Evolutionary conservation across 306 rosid genomes (phyloP).

Genomic region (Gillenia trifoliata): DNA sequence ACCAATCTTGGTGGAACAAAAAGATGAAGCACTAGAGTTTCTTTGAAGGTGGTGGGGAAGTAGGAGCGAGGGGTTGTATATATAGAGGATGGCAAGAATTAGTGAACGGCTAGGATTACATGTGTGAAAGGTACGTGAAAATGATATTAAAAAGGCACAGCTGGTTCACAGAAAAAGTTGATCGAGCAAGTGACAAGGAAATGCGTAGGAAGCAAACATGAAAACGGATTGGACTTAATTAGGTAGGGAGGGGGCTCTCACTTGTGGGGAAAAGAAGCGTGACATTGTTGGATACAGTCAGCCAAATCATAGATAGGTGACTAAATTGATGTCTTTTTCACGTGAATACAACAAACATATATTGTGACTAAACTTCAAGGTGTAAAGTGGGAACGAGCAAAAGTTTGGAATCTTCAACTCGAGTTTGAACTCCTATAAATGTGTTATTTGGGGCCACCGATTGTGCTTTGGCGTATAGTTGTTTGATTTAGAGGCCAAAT

Average conservation of each 20-base stretch:
- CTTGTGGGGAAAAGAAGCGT: conserved; percentile 19
- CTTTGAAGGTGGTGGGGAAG: background rate
- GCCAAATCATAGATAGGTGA: background rate
- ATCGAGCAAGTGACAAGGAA: background rate
- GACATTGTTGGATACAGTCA: conserved; percentile 35
- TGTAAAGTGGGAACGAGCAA: too few species aligned
- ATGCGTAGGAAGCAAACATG: background rate
- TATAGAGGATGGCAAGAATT: conserved; percentile 15
- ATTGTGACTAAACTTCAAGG: too few species aligned
- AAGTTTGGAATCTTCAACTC: background rate
- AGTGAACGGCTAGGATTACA: conserved; percentile 24
- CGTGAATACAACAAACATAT: background rate
- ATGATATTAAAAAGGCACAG: conserved; percentile 1
- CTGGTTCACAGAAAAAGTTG: conserved; percentile 4
- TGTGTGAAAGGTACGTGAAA: background rate
- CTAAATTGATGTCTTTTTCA: background rate
- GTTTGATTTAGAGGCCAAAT: too few species aligned
- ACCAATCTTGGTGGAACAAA: background rate
- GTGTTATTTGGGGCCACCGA: too few species aligned
- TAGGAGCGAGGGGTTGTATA: background rate
- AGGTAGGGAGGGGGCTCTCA: background rate
- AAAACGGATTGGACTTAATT: background rate
- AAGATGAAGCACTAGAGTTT: background rate
- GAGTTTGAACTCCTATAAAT: too few species aligned
- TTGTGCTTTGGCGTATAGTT: rapidly evolving